phyloP scores from a whole-genome alignment of 225 moss, liverwort and hornwort species.

The Bryoerythrophyllum caledonicum region DNA sequence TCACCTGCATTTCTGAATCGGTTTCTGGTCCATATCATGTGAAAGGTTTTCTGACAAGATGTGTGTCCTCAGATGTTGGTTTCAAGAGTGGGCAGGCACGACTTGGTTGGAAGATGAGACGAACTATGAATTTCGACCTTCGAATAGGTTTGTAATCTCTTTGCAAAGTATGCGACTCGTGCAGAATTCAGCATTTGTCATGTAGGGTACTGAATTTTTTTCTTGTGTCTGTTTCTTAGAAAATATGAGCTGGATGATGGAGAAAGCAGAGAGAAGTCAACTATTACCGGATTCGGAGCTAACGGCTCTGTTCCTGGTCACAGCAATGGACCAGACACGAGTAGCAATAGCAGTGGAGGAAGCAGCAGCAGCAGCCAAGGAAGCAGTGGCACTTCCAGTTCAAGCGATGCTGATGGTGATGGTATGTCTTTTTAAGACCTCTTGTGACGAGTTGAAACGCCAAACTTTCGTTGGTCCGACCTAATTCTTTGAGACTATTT shows the following conservation, averaged over 20 bases:
- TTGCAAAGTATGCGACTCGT: neutral
- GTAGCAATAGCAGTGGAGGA: conserved; percentile 86
- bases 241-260: conserved; percentile 51
- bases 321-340: conserved; percentile 69
- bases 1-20: conserved; percentile 9
- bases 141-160: conserved; percentile 29
- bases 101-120: conserved; percentile 88
- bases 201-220: neutral
- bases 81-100: conserved; percentile 96
- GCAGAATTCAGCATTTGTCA: neutral
- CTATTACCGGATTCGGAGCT: conserved; percentile 46
- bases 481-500: neutral
- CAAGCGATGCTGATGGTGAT: conserved; percentile 71
- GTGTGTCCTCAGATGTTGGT: conserved; percentile 72
- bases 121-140: conserved; percentile 45
- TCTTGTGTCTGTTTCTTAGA: conserved; percentile 21
- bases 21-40: conserved; percentile 9
- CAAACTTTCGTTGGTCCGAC: conserved; percentile 3
- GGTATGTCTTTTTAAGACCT: conserved; percentile 36
- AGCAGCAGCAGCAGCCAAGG: conserved; percentile 88
- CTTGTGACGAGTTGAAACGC: neutral
- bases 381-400: conserved; percentile 88
- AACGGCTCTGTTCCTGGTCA: conserved; percentile 56
- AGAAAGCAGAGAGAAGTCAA: conserved; percentile 54
- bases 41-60: conserved; percentile 22